A percentile compares a stretch with the other conserved stretches of the same genome.
phyloP scores from a whole-genome alignment of 495 filamentous ascomycete species.

The Thozetella sp. region DNA sequence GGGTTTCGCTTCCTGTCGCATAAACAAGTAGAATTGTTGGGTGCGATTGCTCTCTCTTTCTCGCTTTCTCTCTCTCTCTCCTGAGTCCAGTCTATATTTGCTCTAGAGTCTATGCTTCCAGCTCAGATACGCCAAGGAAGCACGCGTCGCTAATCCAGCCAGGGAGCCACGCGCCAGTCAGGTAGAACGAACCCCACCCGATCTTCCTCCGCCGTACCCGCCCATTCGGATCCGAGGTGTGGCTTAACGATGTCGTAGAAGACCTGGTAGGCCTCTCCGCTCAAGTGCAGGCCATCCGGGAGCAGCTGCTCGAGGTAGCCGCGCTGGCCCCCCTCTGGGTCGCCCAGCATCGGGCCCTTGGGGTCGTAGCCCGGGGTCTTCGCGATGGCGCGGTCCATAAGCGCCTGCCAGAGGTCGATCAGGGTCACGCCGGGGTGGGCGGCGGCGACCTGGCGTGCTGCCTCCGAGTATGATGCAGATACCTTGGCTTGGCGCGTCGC shows the following conservation, averaged over 20 bases:
- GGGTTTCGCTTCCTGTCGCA: too few species aligned
- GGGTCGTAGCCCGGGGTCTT: conserved; percentile 39
- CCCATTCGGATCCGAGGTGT: conserved; percentile 39
- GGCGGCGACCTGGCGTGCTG: conserved; percentile 63
- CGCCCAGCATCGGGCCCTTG: conserved; percentile 37
- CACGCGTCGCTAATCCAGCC: conserved; percentile 22
- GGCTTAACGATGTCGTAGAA: conserved; percentile 45
- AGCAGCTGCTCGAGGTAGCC: conserved; percentile 48
- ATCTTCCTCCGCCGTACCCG: conserved; percentile 21
- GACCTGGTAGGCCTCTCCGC: conserved; percentile 47
- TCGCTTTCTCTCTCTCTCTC: not conserved
- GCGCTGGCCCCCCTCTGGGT: conserved; percentile 38
- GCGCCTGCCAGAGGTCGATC: conserved; percentile 72
- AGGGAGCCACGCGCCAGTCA: conserved; percentile 41
- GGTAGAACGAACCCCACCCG: conserved; percentile 35
- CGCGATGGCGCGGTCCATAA: conserved; percentile 60
- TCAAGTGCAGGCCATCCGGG: conserved; percentile 56
- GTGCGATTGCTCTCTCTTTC: too few species aligned
- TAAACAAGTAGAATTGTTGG: too few species aligned
- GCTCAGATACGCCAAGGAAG: too few species aligned
- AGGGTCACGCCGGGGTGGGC: conserved; percentile 62
- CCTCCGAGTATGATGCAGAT: conserved; percentile 73
- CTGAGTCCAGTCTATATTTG: not conserved
- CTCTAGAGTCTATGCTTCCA: not conserved
- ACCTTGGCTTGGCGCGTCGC: conserved; percentile 60